These are phyloP conservation scores for Eruca vesicaria DNA, from an alignment of 441 rosid genomes.

Conservation along the genomic window DNA sequence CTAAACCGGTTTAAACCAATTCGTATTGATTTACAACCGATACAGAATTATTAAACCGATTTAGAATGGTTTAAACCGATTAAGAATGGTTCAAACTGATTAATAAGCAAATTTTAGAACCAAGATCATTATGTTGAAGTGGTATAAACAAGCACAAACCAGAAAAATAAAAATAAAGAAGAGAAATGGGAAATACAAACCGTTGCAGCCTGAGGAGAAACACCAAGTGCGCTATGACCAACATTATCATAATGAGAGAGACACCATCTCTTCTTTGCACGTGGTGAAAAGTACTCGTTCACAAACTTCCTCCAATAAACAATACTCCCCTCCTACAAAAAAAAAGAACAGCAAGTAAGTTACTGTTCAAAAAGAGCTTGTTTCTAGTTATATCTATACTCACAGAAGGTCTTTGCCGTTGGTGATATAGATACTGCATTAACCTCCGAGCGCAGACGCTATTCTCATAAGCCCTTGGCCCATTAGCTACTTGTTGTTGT, in stretches of 20 bases:
- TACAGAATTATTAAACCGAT: not conserved
- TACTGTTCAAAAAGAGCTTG: slow-evolving; percentile 3
- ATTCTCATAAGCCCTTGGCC: slow-evolving; percentile 63
- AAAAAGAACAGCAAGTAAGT: slow-evolving; percentile 16
- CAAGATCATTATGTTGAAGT: not conserved
- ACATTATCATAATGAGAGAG: slow-evolving; percentile 86
- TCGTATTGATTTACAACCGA: no score
- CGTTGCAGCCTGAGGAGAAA: slow-evolving; percentile 94
- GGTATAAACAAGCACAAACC: not conserved
- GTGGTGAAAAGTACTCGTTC: slow-evolving; percentile 89
- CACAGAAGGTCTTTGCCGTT: slow-evolving; percentile 85
- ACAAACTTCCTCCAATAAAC: slow-evolving; percentile 98
- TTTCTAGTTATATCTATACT: slow-evolving; percentile 34
- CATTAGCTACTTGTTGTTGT: slow-evolving; percentile 49
- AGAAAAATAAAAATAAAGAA: not conserved
- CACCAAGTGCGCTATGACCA: slow-evolving; percentile 93
- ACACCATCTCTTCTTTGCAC: slow-evolving; percentile 99
- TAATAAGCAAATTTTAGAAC: not conserved
- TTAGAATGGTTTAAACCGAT: not conserved
- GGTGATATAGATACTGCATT: slow-evolving; percentile 98
- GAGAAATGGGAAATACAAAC: slow-evolving; percentile 43
- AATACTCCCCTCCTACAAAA: slow-evolving; percentile 75
- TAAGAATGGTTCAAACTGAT: no score
- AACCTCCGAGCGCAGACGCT: slow-evolving; percentile 92
- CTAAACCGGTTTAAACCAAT: no score